These are phyloP conservation scores for Flaveria brownii DNA, from an alignment of 129 eudicot species.

Conservation along the genomic window DNA sequence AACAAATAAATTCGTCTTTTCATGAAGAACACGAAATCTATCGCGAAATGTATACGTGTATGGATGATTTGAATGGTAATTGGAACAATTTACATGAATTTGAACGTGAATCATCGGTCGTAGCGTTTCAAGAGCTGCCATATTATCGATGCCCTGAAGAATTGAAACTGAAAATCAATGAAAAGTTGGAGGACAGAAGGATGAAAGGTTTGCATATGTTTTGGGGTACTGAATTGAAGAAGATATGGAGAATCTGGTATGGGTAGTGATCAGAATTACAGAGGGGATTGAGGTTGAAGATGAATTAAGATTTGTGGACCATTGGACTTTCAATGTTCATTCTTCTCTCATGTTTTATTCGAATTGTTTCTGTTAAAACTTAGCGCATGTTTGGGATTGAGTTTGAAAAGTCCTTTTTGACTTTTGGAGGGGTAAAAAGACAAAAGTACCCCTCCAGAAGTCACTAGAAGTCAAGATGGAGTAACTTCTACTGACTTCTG, in stretches of 20 bases:
- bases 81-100: conserved; percentile 40
- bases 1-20: conserved; percentile 28
- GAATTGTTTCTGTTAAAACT: not conserved
- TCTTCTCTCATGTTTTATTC: conserved; percentile 6
- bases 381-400: too few relatives aligned
- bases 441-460: too few relatives aligned
- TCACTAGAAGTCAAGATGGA: too few relatives aligned
- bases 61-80: conserved; percentile 26
- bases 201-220: not conserved
- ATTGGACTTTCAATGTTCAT: conserved; percentile 8
- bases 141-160: conserved; percentile 16
- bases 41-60: conserved; percentile 39
- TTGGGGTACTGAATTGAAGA: conserved; percentile 2
- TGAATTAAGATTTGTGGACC: conserved; percentile 36
- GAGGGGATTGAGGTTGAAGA: conserved; percentile 19
- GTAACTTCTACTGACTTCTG: too few relatives aligned
- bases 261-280: too few relatives aligned
- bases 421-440: too few relatives aligned
- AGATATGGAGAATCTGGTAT: conserved; percentile 3
- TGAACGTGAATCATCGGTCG: conserved; percentile 57
- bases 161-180: not conserved
- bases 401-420: too few relatives aligned
- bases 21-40: conserved; percentile 30
- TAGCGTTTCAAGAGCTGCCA: conserved; percentile 51
- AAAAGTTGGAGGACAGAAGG: not conserved